These are phyloP conservation scores for Geotrichum europaeum DNA, from an alignment of 1,139 yeast species.

Conservation along the genomic window DNA sequence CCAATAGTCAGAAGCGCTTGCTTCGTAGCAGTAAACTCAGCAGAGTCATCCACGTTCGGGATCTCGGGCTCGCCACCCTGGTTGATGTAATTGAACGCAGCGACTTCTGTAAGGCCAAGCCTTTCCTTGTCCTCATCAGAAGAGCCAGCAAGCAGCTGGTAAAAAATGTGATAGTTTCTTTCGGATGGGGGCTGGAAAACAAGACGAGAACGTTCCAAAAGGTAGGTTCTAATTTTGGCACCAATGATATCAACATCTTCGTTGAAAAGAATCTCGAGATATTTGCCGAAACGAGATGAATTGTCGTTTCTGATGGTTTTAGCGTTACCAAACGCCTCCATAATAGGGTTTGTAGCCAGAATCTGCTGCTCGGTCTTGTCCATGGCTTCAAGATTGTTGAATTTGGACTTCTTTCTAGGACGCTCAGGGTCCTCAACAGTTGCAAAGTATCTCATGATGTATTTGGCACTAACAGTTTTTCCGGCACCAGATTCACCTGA, in stretches of 20 bases:
- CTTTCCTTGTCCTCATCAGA: conserved; percentile 50
- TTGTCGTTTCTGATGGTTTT: conserved; percentile 96
- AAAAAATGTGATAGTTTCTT: conserved; percentile 92
- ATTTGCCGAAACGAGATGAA: conserved; percentile 95
- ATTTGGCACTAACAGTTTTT: conserved; percentile 94
- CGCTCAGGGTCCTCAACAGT: conserved; percentile 71
- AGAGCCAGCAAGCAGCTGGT: conserved; percentile 82
- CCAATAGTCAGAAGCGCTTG: conserved; percentile 80
- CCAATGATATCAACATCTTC: conserved; percentile 74
- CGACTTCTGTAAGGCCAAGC: conserved; percentile 53
- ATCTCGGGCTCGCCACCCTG: conserved; percentile 81
- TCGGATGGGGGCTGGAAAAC: conserved; percentile 88
- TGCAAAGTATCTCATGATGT: conserved; percentile 96
- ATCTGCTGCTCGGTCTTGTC: conserved; percentile 91
- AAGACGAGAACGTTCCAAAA: conserved; percentile 86
- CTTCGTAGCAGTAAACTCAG: conserved; percentile 67
- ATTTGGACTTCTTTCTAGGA: conserved; percentile 26
- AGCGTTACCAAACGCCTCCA: conserved; percentile 99
- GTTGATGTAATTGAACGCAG: conserved; percentile 73
- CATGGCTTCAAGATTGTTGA: conserved; percentile 58
- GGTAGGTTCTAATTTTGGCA: conserved; percentile 86
- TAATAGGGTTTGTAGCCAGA: conserved; percentile 93
- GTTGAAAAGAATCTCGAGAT: conserved; percentile 84
- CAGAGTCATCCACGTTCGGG: conserved; percentile 73
- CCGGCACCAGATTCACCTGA: conserved; percentile 99